Percentiles rank a stretch among this genome's conserved stretches.
phyloP scores from a whole-genome alignment of 1,284 basidiomycete species.

The Schizophyllum commune region DNA sequence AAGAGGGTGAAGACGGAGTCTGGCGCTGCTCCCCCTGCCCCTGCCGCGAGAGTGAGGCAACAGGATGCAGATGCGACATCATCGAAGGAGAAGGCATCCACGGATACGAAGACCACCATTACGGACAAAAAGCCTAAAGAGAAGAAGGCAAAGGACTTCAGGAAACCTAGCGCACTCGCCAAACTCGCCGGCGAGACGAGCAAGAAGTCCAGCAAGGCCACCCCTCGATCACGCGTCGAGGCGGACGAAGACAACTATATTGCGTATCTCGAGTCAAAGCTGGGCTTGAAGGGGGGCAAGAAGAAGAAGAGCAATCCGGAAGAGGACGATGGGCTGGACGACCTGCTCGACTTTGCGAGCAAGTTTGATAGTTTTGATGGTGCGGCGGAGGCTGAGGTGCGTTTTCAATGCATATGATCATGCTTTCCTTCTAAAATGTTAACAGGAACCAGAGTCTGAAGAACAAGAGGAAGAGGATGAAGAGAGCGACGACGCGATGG shows the following conservation, averaged over 20 bases:
- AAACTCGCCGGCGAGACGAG: slow-evolving; percentile 22
- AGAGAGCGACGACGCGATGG: slow-evolving; percentile 9
- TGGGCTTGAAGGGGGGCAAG: slow-evolving; percentile 38
- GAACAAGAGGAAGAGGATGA: slow-evolving; percentile 13
- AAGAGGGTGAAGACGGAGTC: slow-evolving; percentile 34
- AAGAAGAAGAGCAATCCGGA: slow-evolving; percentile 29
- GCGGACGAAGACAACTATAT: slow-evolving; percentile 74
- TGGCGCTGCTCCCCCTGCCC: slow-evolving; percentile 1
- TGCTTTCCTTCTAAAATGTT: background rate
- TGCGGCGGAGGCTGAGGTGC: slow-evolving; percentile 24
- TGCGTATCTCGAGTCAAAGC: slow-evolving; percentile 64
- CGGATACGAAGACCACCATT: background rate
- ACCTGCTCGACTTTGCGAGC: slow-evolving; percentile 46
- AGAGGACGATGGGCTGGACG: slow-evolving; percentile 59
- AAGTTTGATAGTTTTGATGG: slow-evolving; percentile 7
- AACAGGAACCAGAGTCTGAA: slow-evolving; percentile 2
- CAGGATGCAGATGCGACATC: background rate
- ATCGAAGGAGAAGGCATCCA: background rate
- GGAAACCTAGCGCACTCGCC: background rate
- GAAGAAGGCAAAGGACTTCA: slow-evolving; percentile 18
- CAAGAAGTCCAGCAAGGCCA: slow-evolving; percentile 3
- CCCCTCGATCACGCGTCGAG: slow-evolving; percentile 31
- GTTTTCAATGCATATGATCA: slow-evolving; percentile 6
- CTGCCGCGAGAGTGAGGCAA: background rate
- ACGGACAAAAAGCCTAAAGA: slow-evolving; percentile 7